Evolutionary conservation across 208 protist species (phyloP).

Genomic region (Leishmania martiniquensis): DNA sequence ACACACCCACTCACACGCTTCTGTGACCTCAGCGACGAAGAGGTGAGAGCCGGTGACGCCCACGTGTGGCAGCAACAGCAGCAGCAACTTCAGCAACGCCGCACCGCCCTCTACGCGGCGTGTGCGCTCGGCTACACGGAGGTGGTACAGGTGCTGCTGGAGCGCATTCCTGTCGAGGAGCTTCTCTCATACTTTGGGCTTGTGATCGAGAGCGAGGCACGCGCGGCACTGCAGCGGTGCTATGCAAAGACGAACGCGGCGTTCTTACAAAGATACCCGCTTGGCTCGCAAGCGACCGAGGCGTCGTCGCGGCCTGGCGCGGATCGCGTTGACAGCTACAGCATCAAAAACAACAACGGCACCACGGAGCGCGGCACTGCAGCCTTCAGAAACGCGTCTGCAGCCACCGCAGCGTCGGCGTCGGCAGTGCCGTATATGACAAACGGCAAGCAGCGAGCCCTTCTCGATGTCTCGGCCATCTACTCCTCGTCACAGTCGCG

Average conservation of each 20-base stretch:
- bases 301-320: background rate
- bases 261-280: constrained; percentile 25
- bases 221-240: constrained; percentile 24
- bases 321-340: background rate
- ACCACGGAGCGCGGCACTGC: background rate
- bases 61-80: constrained; percentile 20
- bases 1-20: constrained; percentile 64
- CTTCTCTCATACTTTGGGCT: constrained; percentile 64
- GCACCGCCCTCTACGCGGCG: constrained; percentile 58
- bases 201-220: constrained; percentile 35
- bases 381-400: too few species aligned
- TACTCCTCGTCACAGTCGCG: constrained; percentile 48
- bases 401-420: background rate
- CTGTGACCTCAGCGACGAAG: constrained; percentile 15
- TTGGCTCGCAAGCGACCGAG: constrained; percentile 1
- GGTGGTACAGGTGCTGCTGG: constrained; percentile 69
- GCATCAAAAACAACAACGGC: background rate
- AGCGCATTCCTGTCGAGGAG: constrained; percentile 70
- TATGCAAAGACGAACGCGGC: constrained; percentile 16
- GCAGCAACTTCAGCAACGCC: constrained; percentile 47
- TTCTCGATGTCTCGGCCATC: constrained; percentile 29
- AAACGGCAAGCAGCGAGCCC: constrained; percentile 27
- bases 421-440: constrained; percentile 9
- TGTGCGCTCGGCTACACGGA: constrained; percentile 73
- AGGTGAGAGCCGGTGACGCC: constrained; percentile 8